Evolutionary conservation across 1,284 basidiomycete genomes (phyloP).

Genomic region (Porodaedalea pini): DNA sequence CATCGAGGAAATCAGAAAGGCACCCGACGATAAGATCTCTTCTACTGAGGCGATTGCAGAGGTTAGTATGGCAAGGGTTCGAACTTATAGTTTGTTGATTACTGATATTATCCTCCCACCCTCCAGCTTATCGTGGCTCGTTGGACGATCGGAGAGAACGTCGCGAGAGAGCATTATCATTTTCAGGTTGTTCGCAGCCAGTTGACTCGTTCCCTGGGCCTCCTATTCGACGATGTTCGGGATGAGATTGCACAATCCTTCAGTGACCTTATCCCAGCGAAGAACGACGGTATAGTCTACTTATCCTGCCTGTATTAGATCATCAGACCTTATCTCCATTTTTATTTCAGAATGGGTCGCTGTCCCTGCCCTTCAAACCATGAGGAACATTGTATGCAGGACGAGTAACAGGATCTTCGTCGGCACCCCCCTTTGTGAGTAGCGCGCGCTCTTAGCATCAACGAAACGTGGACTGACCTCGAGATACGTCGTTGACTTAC

Average conservation of each 20-base stretch:
- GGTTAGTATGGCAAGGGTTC: no score
- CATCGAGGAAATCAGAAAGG: slow-evolving; percentile 34
- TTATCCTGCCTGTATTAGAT: background rate
- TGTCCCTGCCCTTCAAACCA: slow-evolving; percentile 32
- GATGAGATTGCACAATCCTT: slow-evolving; percentile 28
- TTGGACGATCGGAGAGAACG: slow-evolving; percentile 20
- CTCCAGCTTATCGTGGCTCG: slow-evolving; percentile 1
- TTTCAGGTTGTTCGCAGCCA: slow-evolving; percentile 25
- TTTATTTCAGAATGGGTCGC: slow-evolving; percentile 36
- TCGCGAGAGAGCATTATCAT: slow-evolving; percentile 24
- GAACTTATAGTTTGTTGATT: no score
- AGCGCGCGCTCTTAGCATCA: background rate
- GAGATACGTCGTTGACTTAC: background rate
- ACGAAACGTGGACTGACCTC: background rate
- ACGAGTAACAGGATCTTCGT: slow-evolving; percentile 40
- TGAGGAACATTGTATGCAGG: slow-evolving; percentile 39
- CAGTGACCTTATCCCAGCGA: slow-evolving; percentile 24
- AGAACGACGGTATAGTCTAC: slow-evolving; percentile 20
- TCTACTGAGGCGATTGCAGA: slow-evolving; percentile 25
- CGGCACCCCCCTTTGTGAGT: slow-evolving; percentile 38
- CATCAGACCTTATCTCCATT: background rate
- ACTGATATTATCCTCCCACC: no score
- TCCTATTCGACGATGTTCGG: slow-evolving; percentile 25
- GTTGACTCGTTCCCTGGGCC: slow-evolving; percentile 26
- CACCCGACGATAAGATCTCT: slow-evolving; percentile 31